Percentiles rank a stretch among this genome's conserved stretches.
These are phyloP conservation scores for Westerdykella ornata DNA, from an alignment of 2,329 filamentous ascomycete genomes.

Conservation along the genomic window DNA sequence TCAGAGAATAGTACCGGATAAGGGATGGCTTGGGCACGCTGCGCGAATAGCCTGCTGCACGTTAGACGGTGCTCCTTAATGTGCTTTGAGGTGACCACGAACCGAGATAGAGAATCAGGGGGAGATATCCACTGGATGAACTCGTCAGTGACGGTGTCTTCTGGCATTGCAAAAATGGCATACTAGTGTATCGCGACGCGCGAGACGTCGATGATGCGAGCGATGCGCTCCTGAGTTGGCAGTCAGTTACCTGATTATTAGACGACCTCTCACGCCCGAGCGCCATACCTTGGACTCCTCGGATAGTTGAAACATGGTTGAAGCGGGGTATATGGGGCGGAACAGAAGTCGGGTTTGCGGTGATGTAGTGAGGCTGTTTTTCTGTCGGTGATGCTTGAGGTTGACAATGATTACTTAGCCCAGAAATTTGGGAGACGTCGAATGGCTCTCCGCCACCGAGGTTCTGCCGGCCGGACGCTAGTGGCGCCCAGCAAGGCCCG, in stretches of 20 bases:
- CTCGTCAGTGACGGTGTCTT: slow-evolving; percentile 11
- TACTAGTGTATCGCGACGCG: slow-evolving; percentile 95
- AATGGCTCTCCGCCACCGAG: slow-evolving; percentile 1
- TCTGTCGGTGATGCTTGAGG: background rate
- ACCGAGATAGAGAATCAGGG: slow-evolving; percentile 95
- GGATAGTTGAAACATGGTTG: slow-evolving; percentile 60
- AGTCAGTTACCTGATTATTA: slow-evolving; percentile 19
- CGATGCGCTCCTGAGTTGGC: slow-evolving; percentile 79
- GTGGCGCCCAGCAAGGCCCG: too few species aligned
- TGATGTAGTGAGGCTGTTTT: background rate
- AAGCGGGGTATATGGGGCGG: slow-evolving; percentile 1
- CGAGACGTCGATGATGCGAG: slow-evolving; percentile 90
- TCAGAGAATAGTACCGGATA: slow-evolving; percentile 51
- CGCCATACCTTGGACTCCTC: slow-evolving; percentile 85
- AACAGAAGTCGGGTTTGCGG: slow-evolving; percentile 2
- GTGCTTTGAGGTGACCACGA: slow-evolving; percentile 26
- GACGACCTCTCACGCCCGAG: background rate
- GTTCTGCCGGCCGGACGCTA: slow-evolving; percentile 3
- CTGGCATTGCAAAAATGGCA: slow-evolving; percentile 29
- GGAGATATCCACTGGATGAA: slow-evolving; percentile 76
- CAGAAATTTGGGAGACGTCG: background rate
- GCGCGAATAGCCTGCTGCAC: slow-evolving; percentile 74
- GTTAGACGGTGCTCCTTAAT: background rate
- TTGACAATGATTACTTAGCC: background rate
- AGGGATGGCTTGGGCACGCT: slow-evolving; percentile 83